Base-by-base conservation (phyloP, 495 filamentous ascomycete genomes). In the Parmelia sp. region DNA sequence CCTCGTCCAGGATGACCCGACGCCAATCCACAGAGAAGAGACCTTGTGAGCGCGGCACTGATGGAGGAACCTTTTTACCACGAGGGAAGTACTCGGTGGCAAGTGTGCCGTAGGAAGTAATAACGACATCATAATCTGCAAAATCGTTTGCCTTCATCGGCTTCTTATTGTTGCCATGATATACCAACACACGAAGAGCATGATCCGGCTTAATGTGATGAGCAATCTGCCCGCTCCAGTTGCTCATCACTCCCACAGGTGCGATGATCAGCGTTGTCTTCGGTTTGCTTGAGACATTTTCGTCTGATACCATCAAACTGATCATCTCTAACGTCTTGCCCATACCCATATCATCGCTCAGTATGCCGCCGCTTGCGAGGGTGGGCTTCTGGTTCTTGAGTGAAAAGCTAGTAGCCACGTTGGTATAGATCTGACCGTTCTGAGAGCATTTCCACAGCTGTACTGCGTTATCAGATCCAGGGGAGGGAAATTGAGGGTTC, bases 311-410 rank as follows among this genome's bases (percentile, higher is more conserved):
- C 49, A 97, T 88, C 36, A 96, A 71, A 59, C 89, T 87, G 63
- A 96, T 94, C 45, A 91, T 83, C 72, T 96, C 90, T 10, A 97
- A 80, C 1, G 92, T 97, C 75, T 97, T 97, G 19, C 92, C 92
- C 9, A 97, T 77, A 5, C 92, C 92, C 92, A 97, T 97, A 67
- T 97, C 92, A 73, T 97, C 92, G 31, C 90, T 90, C 17, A 96
- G 78, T 39, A 96, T 90, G 40, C 91, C 92, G 53, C 92, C 93
- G 67, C 86, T 89, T 1, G 88, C 83, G 25, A 96, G 77, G 6
- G 71, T 68, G 0, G 91, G 90, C 4, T 76, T 73, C 7, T 71
- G 72, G 2, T 71, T 71, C 4, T 82, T 84, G 40, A 69, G 63
- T 0, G 85, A 81, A 70, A 84, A 92, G 66, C 88, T 86, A 3